These are phyloP conservation scores for Pichia kluyveri DNA, from an alignment of 805 yeast species.

Conservation along the genomic window DNA sequence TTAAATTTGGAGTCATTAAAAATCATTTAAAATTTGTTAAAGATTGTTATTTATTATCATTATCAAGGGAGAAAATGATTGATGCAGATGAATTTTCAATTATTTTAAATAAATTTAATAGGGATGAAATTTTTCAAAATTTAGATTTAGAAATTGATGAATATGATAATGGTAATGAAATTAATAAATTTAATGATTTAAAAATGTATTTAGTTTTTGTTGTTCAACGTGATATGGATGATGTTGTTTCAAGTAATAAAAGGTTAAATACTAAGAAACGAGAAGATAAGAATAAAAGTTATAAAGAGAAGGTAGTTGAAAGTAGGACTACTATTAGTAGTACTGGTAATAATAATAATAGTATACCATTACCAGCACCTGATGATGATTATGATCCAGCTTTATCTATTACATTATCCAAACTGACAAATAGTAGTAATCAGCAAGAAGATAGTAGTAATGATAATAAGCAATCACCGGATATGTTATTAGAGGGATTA, in stretches of 20 bases:
- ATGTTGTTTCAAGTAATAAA: not conserved
- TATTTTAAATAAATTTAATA: conserved; percentile 15
- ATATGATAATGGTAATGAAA: too few species aligned
- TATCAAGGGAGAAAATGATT: conserved; percentile 10
- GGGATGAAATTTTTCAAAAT: conserved; percentile 10
- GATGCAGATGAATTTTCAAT: conserved; percentile 12
- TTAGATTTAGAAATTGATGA: conserved; percentile 1
- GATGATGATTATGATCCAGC: conserved; percentile 5
- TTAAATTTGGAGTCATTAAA: conserved; percentile 54
- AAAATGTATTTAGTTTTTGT: conserved; percentile 23
- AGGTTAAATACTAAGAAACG: too few species aligned
- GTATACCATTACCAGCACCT: too few species aligned
- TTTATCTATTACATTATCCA: conserved; percentile 2
- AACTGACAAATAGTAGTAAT: not conserved
- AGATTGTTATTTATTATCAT: conserved; percentile 49
- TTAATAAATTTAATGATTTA: not conserved
- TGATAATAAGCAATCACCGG: not conserved
- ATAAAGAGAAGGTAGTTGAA: too few species aligned
- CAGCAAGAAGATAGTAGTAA: too few species aligned
- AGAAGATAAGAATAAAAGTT: not conserved
- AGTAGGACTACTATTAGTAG: too few species aligned
- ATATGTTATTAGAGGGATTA: not conserved
- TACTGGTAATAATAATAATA: not conserved
- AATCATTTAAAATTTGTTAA: conserved; percentile 42
- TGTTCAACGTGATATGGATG: conserved; percentile 17